These are phyloP conservation scores for Fragosphaeria purpurea DNA, from an alignment of 2,329 filamentous ascomycete genomes.

Conservation along the genomic window DNA sequence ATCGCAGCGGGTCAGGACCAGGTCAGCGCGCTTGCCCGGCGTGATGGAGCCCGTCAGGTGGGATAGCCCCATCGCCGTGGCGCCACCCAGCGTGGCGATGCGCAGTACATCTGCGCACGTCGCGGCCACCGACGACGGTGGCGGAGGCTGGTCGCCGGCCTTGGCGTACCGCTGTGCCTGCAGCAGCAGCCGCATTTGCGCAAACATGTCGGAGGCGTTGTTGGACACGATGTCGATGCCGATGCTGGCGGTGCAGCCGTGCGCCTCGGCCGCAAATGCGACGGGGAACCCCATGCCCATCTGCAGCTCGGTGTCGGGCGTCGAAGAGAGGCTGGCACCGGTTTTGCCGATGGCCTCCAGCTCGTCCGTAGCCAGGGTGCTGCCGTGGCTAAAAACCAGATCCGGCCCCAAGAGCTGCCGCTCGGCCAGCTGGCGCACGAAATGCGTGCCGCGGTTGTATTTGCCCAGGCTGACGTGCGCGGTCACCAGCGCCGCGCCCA, in stretches of 20 bases:
- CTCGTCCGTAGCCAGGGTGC: background rate
- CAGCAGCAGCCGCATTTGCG: slow-evolving; percentile 2
- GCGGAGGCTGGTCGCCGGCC: background rate
- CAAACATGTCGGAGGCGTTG: background rate
- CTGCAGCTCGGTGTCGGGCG: slow-evolving; percentile 5
- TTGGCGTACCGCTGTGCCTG: slow-evolving; percentile 1
- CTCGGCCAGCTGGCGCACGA: background rate
- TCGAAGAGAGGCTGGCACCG: background rate
- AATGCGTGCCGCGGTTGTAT: background rate
- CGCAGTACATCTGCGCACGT: background rate
- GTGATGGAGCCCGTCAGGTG: background rate
- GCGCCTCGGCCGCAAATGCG: background rate
- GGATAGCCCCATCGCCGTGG: background rate
- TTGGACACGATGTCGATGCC: slow-evolving; percentile 2
- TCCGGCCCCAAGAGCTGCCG: slow-evolving; percentile 1
- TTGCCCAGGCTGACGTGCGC: background rate
- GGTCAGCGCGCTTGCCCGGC: background rate
- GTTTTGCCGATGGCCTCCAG: background rate
- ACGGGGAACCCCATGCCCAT: slow-evolving; percentile 1
- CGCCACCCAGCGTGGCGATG: background rate
- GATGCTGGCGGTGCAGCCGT: background rate
- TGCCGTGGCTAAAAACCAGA: slow-evolving; percentile 2
- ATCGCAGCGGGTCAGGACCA: slow-evolving; percentile 1
- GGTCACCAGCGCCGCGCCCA: background rate
- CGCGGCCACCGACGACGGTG: background rate